These are phyloP conservation scores for Pseudocercospora fuligena DNA, from an alignment of 2,329 filamentous ascomycete species.

Conservation along the genomic window DNA sequence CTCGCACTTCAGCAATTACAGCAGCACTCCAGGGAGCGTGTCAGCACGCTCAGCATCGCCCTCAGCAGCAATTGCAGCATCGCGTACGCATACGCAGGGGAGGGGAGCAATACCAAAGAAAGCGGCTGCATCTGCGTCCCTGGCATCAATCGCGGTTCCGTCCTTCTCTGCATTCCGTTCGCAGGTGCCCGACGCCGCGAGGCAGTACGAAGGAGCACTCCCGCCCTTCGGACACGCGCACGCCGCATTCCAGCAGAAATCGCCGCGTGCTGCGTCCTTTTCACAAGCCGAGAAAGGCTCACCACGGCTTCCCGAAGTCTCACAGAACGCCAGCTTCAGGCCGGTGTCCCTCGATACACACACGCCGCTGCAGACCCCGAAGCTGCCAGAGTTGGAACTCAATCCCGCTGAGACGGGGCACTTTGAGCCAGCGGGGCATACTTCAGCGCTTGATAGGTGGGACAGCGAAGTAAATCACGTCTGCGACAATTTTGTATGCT, in stretches of 20 bases:
- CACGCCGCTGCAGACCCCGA: conserved; percentile 31
- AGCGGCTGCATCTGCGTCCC: neutral
- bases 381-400: conserved; percentile 24
- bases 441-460: neutral
- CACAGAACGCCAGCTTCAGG: conserved; percentile 25
- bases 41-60: conserved; percentile 22
- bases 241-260: conserved; percentile 52
- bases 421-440: conserved; percentile 1
- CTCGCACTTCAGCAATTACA: conserved; percentile 14
- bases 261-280: conserved; percentile 52
- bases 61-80: neutral
- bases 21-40: conserved; percentile 15
- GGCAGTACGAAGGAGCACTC: neutral
- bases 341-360: conserved; percentile 39
- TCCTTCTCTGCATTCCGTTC: conserved; percentile 53
- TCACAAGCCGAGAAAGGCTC: conserved; percentile 50
- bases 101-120: conserved; percentile 13
- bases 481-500: conserved; percentile 34
- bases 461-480: neutral
- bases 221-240: conserved; percentile 31
- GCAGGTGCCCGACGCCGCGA: conserved; percentile 35
- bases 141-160: conserved; percentile 37
- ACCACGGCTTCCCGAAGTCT: conserved; percentile 38
- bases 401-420: neutral
- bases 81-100: conserved; percentile 29